Evolutionary conservation across 148 eudicot species (phyloP).

Genomic region (Amaranthus hypochondriacus): DNA sequence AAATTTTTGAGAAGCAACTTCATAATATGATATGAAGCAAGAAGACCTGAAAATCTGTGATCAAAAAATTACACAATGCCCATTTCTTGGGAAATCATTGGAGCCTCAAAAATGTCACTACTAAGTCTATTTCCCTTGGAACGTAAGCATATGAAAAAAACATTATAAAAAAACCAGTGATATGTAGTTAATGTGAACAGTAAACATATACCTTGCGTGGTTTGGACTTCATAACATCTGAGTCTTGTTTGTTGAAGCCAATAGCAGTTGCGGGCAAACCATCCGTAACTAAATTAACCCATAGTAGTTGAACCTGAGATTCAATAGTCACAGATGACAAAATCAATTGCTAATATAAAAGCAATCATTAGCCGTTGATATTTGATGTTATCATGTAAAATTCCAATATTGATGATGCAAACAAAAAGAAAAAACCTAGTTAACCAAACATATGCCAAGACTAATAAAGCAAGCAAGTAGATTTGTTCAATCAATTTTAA

Average conservation of each 20-base stretch:
- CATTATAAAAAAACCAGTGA: neutral
- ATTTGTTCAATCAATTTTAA: neutral
- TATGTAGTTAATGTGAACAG: slow-evolving; percentile 5
- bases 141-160: neutral
- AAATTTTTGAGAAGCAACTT: no score
- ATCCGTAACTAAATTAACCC: slow-evolving; percentile 99
- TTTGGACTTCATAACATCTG: slow-evolving; percentile 97
- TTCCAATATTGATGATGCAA: no score
- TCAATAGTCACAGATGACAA: neutral
- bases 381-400: no score
- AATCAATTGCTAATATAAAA: no score
- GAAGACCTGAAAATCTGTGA: no score
- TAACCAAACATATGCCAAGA: neutral
- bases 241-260: slow-evolving; percentile 97
- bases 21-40: no score
- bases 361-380: neutral
- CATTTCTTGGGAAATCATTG: no score
- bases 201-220: slow-evolving; percentile 75
- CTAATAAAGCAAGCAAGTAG: neutral
- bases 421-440: no score
- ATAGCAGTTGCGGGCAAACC: slow-evolving; percentile 99
- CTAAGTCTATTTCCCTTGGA: no score
- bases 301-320: slow-evolving; percentile 86
- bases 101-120: no score
- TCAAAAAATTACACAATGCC: no score